A percentile compares a stretch with the other conserved stretches of the same genome.
phyloP scores from a whole-genome alignment of 371 early-diverging fungal species.

The Rhizomucor miehei region DNA sequence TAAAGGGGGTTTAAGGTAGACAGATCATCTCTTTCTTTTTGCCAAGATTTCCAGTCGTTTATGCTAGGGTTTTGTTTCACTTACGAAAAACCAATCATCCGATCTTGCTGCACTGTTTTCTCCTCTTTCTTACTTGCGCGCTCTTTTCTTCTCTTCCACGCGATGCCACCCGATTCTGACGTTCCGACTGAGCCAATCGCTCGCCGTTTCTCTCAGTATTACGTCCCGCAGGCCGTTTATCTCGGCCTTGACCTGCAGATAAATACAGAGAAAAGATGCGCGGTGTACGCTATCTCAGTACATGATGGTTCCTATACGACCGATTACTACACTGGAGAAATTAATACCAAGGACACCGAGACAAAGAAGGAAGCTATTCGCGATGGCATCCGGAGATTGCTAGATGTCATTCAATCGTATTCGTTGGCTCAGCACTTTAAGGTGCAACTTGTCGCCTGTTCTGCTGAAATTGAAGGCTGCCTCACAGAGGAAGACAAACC shows the following conservation, averaged over 20 bases:
- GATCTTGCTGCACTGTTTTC: background rate
- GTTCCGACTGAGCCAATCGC: conserved; percentile 27
- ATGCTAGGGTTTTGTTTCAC: background rate
- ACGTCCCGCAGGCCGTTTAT: conserved; percentile 52
- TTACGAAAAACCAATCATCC: background rate
- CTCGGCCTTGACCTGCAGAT: conserved; percentile 60
- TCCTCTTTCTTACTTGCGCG: background rate
- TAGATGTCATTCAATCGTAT: conserved; percentile 40
- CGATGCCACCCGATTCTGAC: conserved; percentile 35
- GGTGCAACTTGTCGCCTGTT: conserved; percentile 51
- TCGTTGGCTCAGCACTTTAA: conserved; percentile 50
- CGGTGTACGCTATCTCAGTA: conserved; percentile 44
- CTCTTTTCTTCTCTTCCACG: conserved; percentile 5
- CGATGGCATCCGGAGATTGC: conserved; percentile 32
- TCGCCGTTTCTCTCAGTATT: conserved; percentile 32
- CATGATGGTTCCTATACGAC: conserved; percentile 62
- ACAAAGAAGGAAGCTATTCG: conserved; percentile 17
- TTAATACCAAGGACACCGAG: conserved; percentile 13
- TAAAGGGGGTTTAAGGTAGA: conserved; percentile 1
- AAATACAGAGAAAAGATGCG: conserved; percentile 20
- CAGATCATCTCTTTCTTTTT: background rate
- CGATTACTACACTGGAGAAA: conserved; percentile 44
- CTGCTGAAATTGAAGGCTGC: conserved; percentile 21
- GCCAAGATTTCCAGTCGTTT: background rate
- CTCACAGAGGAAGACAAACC: conserved; percentile 17